Conservation (phyloP, 495 filamentous ascomycete genomes). For the Lepraria neglecta region DNA sequence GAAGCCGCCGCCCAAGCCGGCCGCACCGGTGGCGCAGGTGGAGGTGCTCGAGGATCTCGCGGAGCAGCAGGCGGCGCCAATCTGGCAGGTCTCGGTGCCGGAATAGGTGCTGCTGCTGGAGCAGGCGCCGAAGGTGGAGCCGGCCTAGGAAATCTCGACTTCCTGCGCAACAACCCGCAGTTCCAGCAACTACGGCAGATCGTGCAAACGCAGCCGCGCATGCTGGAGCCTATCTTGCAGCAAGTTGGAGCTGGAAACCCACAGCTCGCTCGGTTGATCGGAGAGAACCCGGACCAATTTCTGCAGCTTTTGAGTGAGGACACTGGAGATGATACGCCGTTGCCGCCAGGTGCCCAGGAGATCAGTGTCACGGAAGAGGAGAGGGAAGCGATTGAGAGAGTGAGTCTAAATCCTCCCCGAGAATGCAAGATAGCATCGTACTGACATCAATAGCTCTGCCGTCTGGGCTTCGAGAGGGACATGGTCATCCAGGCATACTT, state of each 20-base stretch:
- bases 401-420: slow-evolving; percentile 43
- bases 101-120: slow-evolving; percentile 37
- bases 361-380: slow-evolving; percentile 94
- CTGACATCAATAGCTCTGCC: slow-evolving; percentile 63
- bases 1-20: slow-evolving; percentile 81
- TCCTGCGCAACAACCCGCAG: slow-evolving; percentile 90
- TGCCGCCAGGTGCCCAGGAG: slow-evolving; percentile 82
- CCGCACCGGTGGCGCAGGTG: slow-evolving; percentile 48
- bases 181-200: slow-evolving; percentile 97
- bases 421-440: slow-evolving; percentile 7
- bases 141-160: slow-evolving; percentile 74
- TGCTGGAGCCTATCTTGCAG: slow-evolving; percentile 96
- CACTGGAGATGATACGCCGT: slow-evolving; percentile 59
- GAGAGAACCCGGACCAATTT: slow-evolving; percentile 86
- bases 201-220: slow-evolving; percentile 92
- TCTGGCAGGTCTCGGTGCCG: slow-evolving; percentile 26
- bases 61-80: slow-evolving; percentile 40
- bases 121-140: slow-evolving; percentile 51
- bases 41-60: slow-evolving; percentile 30
- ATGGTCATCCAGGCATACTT: slow-evolving; percentile 97
- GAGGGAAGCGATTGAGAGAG: slow-evolving; percentile 90
- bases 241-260: slow-evolving; percentile 95
- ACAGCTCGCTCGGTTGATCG: slow-evolving; percentile 84
- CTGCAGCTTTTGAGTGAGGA: slow-evolving; percentile 80
- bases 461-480: slow-evolving; percentile 86